These are phyloP conservation scores for Pseudogymnoascus sp. DNA, from an alignment of 2,329 filamentous ascomycete species.

Conservation along the genomic window DNA sequence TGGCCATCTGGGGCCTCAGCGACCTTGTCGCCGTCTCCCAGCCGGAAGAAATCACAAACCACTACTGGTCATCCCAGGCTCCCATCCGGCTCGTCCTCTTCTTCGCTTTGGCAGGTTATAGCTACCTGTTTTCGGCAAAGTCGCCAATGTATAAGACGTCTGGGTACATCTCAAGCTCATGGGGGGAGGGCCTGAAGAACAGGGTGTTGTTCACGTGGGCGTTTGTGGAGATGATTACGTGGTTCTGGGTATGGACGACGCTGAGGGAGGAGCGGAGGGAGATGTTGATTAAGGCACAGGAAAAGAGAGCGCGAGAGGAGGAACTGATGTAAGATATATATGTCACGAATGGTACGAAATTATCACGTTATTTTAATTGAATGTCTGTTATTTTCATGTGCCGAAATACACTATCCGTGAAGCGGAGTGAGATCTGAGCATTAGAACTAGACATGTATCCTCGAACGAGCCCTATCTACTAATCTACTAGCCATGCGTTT, in stretches of 20 bases:
- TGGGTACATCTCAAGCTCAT: slow-evolving; percentile 34
- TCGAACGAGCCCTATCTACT: background rate
- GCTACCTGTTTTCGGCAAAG: slow-evolving; percentile 49
- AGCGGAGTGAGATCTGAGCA: background rate
- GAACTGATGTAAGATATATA: slow-evolving; percentile 18
- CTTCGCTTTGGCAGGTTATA: slow-evolving; percentile 53
- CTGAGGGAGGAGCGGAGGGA: slow-evolving; percentile 53
- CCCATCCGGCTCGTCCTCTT: slow-evolving; percentile 58
- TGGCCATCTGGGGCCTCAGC: slow-evolving; percentile 50
- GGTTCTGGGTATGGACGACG: slow-evolving; percentile 78
- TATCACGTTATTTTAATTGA: background rate
- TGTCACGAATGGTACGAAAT: slow-evolving; percentile 3
- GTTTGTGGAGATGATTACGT: slow-evolving; percentile 73
- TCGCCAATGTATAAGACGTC: slow-evolving; percentile 39
- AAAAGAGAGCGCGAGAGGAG: slow-evolving; percentile 31
- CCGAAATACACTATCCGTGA: slow-evolving; percentile 1
- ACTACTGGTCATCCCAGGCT: slow-evolving; percentile 58
- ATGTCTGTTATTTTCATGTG: background rate
- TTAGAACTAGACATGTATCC: background rate
- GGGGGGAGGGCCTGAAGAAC: slow-evolving; percentile 67
- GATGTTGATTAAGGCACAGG: slow-evolving; percentile 26
- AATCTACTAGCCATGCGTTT: background rate
- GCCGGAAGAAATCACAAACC: slow-evolving; percentile 54
- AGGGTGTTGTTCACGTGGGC: slow-evolving; percentile 75
- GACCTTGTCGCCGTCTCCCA: slow-evolving; percentile 59